Conservation (phyloP, 768 basidiomycete genomes). For the Kondoa malvinella region DNA sequence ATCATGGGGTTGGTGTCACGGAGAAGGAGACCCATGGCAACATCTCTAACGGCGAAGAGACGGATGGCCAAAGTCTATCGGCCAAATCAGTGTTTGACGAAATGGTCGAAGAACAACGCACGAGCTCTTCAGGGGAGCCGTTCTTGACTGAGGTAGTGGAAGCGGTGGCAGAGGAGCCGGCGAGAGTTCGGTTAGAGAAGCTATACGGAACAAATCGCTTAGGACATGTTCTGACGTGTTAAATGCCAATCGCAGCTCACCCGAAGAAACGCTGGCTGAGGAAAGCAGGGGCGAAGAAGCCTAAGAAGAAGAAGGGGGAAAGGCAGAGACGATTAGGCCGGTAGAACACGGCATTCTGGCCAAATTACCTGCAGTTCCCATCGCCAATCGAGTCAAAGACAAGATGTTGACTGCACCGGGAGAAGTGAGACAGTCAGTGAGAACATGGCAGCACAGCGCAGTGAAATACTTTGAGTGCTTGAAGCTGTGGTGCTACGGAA, state of each 20-base stretch:
- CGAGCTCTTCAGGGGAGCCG: background rate
- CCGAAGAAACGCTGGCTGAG: background rate
- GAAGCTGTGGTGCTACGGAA: too few relatives aligned
- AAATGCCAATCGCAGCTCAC: too few relatives aligned
- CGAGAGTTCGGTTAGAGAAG: background rate
- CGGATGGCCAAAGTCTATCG: background rate
- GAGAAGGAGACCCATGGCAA: background rate
- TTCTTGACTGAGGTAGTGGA: background rate
- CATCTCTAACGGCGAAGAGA: background rate
- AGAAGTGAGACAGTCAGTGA: too few relatives aligned
- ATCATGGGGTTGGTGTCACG: background rate
- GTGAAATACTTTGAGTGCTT: too few relatives aligned
- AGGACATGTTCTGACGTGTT: too few relatives aligned
- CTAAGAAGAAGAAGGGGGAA: too few relatives aligned
- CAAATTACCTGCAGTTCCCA: background rate
- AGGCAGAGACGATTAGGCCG: too few relatives aligned
- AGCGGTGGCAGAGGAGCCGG: background rate
- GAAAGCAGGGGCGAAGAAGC: background rate
- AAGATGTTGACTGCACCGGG: background rate
- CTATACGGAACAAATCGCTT: too few relatives aligned
- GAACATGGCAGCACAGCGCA: too few relatives aligned
- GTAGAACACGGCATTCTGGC: too few relatives aligned
- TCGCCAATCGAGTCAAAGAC: background rate
- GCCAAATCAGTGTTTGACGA: background rate
- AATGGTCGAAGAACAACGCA: background rate